Conservation (phyloP, 768 basidiomycete species). For the Daedaleopsis sinensis region DNA sequence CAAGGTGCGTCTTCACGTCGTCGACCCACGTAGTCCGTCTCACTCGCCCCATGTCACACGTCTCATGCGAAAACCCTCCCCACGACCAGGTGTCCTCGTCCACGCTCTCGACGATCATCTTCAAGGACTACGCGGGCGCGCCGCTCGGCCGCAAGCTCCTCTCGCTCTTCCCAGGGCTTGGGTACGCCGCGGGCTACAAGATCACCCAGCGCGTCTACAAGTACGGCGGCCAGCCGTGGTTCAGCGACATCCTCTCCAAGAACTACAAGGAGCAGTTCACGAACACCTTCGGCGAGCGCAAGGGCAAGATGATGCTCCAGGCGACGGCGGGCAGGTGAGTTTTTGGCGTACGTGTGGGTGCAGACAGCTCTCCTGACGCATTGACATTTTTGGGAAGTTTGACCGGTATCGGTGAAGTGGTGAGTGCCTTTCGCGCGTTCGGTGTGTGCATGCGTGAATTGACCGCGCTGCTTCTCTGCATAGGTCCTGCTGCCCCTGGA, state of each 20-base stretch:
- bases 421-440: constrained; percentile 36
- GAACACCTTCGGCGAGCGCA: constrained; percentile 87
- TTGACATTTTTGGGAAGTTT: constrained; percentile 37
- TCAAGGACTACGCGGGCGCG: constrained; percentile 80
- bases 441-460: neutral
- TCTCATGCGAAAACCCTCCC: neutral
- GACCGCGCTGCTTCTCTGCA: neutral
- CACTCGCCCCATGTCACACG: neutral
- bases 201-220: constrained; percentile 93
- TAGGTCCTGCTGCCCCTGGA: constrained; percentile 94
- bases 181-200: constrained; percentile 99
- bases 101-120: constrained; percentile 77
- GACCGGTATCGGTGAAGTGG: constrained; percentile 93
- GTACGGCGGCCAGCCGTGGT: constrained; percentile 98
- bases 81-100: constrained; percentile 58
- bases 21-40: neutral
- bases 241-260: constrained; percentile 86
- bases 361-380: neutral
- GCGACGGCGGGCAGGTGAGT: constrained; percentile 89
- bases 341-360: neutral
- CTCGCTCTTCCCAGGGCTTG: constrained; percentile 96
- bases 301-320: constrained; percentile 95
- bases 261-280: constrained; percentile 85
- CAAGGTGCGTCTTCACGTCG: constrained; percentile 49
- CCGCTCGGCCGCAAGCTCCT: constrained; percentile 69